A percentile compares a stretch with the other conserved stretches of the same genome.
These are phyloP conservation scores for Acephala macrosclerotiorum DNA, from an alignment of 2,329 filamentous ascomycete genomes.

Conservation along the genomic window DNA sequence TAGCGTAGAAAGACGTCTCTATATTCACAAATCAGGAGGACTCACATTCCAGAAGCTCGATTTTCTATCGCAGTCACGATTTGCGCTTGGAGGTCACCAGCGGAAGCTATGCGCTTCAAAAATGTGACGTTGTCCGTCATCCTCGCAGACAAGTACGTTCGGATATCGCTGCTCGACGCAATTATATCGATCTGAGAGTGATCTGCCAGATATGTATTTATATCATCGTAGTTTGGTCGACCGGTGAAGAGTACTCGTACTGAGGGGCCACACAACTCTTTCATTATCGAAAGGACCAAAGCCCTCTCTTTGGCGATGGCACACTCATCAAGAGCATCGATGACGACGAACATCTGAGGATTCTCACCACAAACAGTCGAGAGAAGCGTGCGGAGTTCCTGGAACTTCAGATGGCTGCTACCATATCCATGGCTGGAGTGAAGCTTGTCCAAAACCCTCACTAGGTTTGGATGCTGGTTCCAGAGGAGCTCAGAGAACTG, in stretches of 20 bases:
- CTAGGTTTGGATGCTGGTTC: not conserved
- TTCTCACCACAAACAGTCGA: not conserved
- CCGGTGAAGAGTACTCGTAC: not conserved
- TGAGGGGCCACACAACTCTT: not conserved
- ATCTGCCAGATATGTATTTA: not conserved
- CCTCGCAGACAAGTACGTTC: not conserved
- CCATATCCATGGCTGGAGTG: not conserved
- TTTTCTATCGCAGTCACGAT: not conserved
- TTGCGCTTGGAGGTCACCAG: not conserved
- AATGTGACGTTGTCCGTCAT: not conserved
- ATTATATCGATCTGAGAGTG: not conserved
- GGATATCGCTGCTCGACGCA: not conserved
- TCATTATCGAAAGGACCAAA: not conserved
- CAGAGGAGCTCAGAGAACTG: not conserved
- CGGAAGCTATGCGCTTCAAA: not conserved
- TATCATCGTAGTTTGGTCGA: not conserved
- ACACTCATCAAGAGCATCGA: conserved; percentile 1
- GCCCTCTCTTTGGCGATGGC: not conserved
- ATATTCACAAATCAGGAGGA: not conserved
- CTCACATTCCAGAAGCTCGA: not conserved
- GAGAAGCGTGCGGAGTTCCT: not conserved
- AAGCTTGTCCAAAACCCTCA: not conserved
- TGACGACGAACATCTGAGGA: not conserved
- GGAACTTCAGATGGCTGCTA: not conserved
- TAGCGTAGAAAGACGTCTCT: not conserved